Evolutionary conservation across 2,329 filamentous ascomycete genomes (phyloP).

Genomic region (Rugonectria rugulosa): DNA sequence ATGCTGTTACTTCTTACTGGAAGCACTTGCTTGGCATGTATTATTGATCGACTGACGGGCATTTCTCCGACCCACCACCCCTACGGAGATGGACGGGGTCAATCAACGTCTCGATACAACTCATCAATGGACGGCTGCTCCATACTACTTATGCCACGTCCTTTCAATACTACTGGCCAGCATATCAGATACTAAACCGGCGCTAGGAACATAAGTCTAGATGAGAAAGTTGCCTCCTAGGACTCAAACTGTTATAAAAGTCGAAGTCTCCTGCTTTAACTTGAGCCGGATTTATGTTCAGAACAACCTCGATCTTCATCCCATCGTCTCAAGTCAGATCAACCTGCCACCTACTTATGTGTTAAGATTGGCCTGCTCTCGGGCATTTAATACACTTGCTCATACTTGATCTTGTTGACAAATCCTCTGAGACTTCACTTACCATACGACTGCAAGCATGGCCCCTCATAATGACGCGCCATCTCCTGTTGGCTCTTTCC

Average conservation of each 20-base stretch:
- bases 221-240: too few relatives aligned
- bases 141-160: constrained; percentile 11
- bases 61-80: constrained; percentile 24
- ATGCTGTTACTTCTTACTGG: constrained; percentile 25
- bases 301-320: constrained; percentile 1
- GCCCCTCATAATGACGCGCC: constrained; percentile 35
- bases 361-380: too few relatives aligned
- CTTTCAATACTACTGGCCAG: constrained; percentile 1
- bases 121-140: constrained; percentile 6
- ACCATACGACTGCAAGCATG: constrained; percentile 18
- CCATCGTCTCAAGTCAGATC: too few relatives aligned
- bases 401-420: background rate
- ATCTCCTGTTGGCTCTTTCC: constrained; percentile 30
- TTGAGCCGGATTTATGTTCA: constrained; percentile 4
- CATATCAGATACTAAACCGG: constrained; percentile 1
- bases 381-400: background rate
- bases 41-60: constrained; percentile 9
- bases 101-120: constrained; percentile 12
- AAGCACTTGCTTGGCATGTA: constrained; percentile 12
- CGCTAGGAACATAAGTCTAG: constrained; percentile 1
- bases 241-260: constrained; percentile 12
- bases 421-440: background rate
- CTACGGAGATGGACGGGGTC: constrained; percentile 3
- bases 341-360: too few relatives aligned
- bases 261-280: background rate